Percentiles rank a stretch among this genome's conserved stretches.
phyloP scores from a whole-genome alignment of 768 basidiomycete genomes.

The Auriscalpium microsporum region DNA sequence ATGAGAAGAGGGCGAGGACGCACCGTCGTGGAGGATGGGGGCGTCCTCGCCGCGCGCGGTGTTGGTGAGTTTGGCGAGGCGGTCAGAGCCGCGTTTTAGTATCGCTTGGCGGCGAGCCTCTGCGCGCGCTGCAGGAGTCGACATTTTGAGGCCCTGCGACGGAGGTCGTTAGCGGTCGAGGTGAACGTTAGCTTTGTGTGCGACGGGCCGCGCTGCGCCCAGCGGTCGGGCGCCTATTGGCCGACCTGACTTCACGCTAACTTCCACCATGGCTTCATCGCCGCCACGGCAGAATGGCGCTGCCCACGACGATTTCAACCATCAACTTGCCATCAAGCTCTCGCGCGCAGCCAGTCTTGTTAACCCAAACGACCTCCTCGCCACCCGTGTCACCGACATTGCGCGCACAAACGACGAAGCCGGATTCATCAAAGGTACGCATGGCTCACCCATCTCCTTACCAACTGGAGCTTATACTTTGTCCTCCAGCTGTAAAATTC shows the following conservation, averaged over 20 bases:
- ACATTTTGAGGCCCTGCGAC: conserved; percentile 14
- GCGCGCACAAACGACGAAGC: conserved; percentile 59
- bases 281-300: neutral
- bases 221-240: no score
- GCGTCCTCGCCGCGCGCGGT: conserved; percentile 66
- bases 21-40: conserved; percentile 47
- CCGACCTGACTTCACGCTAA: neutral
- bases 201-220: no score
- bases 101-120: conserved; percentile 76
- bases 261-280: neutral
- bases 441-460: neutral
- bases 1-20: conserved; percentile 9
- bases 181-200: neutral
- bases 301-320: conserved; percentile 29
- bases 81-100: conserved; percentile 59
- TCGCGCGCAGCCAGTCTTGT: conserved; percentile 72
- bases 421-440: conserved; percentile 61
- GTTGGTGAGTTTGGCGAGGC: conserved; percentile 72
- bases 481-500: conserved; percentile 50
- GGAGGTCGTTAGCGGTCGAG: neutral
- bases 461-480: neutral
- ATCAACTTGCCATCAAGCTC: conserved; percentile 68
- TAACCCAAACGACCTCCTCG: conserved; percentile 79
- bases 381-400: conserved; percentile 70
- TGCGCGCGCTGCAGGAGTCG: conserved; percentile 57